Evolutionary conservation across 1,284 basidiomycete species (phyloP).

Genomic region (Cryptococcus sp.): DNA sequence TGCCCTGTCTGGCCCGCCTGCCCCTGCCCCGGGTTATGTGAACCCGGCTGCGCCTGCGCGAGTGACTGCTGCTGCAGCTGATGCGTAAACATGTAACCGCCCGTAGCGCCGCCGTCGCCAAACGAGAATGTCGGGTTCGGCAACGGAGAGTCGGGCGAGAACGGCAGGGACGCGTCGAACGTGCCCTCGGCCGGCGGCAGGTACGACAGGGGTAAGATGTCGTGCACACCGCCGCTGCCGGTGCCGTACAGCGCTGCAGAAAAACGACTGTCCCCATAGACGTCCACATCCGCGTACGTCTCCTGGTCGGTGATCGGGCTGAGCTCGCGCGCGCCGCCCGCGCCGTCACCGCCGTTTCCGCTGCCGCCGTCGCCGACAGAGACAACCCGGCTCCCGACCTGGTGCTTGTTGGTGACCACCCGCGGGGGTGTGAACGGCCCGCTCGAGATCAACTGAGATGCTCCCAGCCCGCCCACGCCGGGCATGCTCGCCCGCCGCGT

Average conservation of each 20-base stretch:
- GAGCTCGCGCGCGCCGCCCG: slow-evolving; percentile 22
- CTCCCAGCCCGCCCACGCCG: slow-evolving; percentile 11
- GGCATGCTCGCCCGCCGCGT: slow-evolving; percentile 40
- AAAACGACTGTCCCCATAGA: too few relatives aligned
- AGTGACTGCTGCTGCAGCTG: too few relatives aligned
- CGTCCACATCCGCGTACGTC: too few relatives aligned
- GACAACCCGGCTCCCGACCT: slow-evolving; percentile 5
- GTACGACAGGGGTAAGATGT: slow-evolving; percentile 9
- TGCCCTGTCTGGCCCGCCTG: too few relatives aligned
- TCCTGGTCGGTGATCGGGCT: slow-evolving; percentile 42
- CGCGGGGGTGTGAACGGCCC: slow-evolving; percentile 45
- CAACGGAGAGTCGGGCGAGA: slow-evolving; percentile 32
- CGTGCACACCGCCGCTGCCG: neutral
- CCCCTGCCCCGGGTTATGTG: too few relatives aligned
- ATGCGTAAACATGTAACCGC: too few relatives aligned
- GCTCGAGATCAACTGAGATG: slow-evolving; percentile 38
- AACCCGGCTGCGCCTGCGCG: too few relatives aligned
- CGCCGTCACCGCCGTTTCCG: too few relatives aligned
- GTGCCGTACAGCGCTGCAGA: neutral
- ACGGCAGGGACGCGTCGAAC: slow-evolving; percentile 21
- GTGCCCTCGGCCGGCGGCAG: slow-evolving; percentile 9
- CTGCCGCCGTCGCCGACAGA: too few relatives aligned
- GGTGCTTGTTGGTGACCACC: slow-evolving; percentile 20
- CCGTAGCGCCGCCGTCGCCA: slow-evolving; percentile 16
- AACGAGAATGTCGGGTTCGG: slow-evolving; percentile 44